Base-by-base conservation (phyloP, 768 basidiomycete species). In the Tulasnella sp. region DNA sequence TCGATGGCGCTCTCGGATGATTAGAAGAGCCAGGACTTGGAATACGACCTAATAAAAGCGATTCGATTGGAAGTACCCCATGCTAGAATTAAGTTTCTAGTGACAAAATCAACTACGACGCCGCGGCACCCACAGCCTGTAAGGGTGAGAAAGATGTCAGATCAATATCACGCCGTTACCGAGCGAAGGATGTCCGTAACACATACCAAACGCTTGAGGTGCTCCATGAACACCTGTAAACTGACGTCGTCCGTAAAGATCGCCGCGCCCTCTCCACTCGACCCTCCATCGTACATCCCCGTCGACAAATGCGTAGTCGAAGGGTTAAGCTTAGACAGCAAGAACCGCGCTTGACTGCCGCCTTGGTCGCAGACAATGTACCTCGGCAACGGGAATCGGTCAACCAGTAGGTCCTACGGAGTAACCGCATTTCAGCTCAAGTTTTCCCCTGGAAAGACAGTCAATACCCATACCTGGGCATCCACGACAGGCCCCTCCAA, bases 181-280 rank as follows among this genome's bases (percentile, higher is more conserved):
- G n/a, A n/a, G n/a, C n/a, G n/a, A n/a, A n/a, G n/a, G n/a, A n/a
- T n/a, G n/a, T n/a, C n/a, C n/a, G n/a, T n/a, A n/a, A 19, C n/a
- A 69, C 71, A 64, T 59, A 72, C 93, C 76, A 97, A 73, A 68
- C 92, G 84, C 72, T 95, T 96, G 73, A 97, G 75, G 75, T 94
- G 89, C 68, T 96, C 94, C 93, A 93, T 94, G 77, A 96, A 95
- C 58, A 94, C 88, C 71, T 94, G 90, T 73, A 97, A 79, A 70
- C 91, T 96, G 63, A 98, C 95, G 71, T 99, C 95, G 69, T 98
- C 96, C 58, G 96, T 99, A 71, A 97, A 96, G 71, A 99, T 97
- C 15, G 92, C 89, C 71, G 92, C 88, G 3, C 94, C 94, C 1
- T 80, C 74, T 8, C 78, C 78, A 19, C 79, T 79, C 13, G 82